Evolutionary conservation across 768 basidiomycete genomes (phyloP).

Genomic region (Auriculariales sp.): DNA sequence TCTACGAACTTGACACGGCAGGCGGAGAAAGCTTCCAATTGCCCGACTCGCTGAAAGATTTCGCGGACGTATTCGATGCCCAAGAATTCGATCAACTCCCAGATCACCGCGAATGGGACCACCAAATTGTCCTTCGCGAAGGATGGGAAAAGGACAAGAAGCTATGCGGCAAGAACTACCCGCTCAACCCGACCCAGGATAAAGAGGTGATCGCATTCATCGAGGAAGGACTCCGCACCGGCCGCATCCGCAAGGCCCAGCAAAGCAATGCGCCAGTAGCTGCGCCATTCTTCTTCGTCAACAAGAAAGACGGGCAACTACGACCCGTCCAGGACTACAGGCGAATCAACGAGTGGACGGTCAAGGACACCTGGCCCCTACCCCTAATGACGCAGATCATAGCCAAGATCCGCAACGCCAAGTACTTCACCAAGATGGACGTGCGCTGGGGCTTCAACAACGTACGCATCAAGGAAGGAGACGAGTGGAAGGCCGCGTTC

Average conservation of each 20-base stretch:
- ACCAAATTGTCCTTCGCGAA: background rate
- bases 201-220: conserved; percentile 11
- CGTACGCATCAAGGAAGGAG: conserved; percentile 21
- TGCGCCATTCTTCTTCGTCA: conserved; percentile 17
- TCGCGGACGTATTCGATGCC: background rate
- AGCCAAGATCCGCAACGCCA: conserved; percentile 4
- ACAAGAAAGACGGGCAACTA: conserved; percentile 21
- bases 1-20: too few species aligned
- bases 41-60: too few species aligned
- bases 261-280: conserved; percentile 12
- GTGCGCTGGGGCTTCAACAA: conserved; percentile 20
- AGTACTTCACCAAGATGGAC: conserved; percentile 17
- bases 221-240: conserved; percentile 12
- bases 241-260: conserved; percentile 10
- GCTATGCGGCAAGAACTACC: conserved; percentile 8
- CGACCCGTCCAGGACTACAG: conserved; percentile 20
- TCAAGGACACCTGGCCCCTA: conserved; percentile 2
- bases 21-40: too few species aligned
- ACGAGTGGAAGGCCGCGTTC: conserved; percentile 30
- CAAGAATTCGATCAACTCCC: background rate
- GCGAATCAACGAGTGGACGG: conserved; percentile 7
- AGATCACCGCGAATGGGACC: background rate
- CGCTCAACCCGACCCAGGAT: conserved; percentile 11
- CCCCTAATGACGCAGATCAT: conserved; percentile 6
- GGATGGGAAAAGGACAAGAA: background rate